Percentiles rank a stretch among this genome's conserved stretches.
Conservation (phyloP, 202 grass and related monocot species). For the Alloteropsis angusta region DNA sequence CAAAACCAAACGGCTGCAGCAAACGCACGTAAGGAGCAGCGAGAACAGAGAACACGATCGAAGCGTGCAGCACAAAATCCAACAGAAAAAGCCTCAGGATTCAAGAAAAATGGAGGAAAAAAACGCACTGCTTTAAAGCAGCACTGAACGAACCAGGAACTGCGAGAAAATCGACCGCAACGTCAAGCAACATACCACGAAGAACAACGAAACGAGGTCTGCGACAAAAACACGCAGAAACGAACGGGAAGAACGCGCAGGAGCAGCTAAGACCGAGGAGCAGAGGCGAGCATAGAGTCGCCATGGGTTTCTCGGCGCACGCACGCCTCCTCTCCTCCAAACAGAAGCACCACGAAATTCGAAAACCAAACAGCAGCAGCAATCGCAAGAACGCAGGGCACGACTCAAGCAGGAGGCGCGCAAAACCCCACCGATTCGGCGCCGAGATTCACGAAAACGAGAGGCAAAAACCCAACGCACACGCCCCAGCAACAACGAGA, state of each 20-base stretch:
- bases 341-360: neutral
- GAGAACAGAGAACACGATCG: neutral
- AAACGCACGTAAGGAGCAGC: neutral
- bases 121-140: neutral
- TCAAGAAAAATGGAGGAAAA: neutral
- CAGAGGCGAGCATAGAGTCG: neutral
- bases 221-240: neutral
- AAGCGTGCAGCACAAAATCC: neutral
- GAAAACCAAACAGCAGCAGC: neutral
- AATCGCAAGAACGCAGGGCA: neutral
- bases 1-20: neutral
- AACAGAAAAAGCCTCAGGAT: neutral
- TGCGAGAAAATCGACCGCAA: neutral
- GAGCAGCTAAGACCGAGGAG: neutral
- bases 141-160: neutral
- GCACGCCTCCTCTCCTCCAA: neutral
- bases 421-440: neutral
- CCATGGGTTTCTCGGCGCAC: neutral
- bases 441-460: neutral
- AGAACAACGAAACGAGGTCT: neutral
- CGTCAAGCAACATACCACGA: neutral
- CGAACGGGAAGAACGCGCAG: neutral
- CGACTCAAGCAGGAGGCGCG: neutral
- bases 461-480: neutral
- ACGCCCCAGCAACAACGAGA: neutral